phyloP scores from a whole-genome alignment of 345 rosid species.

The Aegle marmelos region DNA sequence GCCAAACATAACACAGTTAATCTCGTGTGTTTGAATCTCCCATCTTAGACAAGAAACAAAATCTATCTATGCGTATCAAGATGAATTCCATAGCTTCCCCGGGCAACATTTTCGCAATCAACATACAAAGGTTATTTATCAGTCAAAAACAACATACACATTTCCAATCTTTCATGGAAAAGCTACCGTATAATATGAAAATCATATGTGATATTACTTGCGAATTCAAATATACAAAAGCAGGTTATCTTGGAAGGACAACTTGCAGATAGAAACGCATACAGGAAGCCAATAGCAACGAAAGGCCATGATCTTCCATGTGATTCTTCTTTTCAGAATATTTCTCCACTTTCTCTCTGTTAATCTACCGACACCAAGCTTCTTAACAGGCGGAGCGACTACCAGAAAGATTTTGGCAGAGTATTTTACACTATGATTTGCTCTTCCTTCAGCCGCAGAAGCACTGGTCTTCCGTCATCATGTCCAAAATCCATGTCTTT shows the following conservation, averaged over 20 bases:
- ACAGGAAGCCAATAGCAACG: background rate
- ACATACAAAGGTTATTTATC: background rate
- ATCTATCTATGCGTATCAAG: background rate
- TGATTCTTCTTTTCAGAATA: background rate
- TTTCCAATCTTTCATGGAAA: background rate
- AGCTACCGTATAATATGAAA: background rate
- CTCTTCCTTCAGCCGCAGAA: constrained; percentile 72
- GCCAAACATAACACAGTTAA: background rate
- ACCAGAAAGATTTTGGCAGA: background rate
- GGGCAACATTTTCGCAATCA: background rate
- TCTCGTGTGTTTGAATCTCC: background rate
- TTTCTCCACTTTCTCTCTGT: constrained; percentile 8
- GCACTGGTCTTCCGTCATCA: constrained; percentile 52
- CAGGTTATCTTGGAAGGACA: constrained; percentile 4
- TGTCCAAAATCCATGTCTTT: constrained; percentile 46
- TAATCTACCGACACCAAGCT: constrained; percentile 9
- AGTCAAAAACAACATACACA: background rate
- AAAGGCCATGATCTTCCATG: background rate
- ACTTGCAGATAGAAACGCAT: constrained; percentile 1
- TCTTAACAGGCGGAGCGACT: background rate
- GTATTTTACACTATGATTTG: constrained; percentile 42
- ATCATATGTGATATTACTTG: constrained; percentile 21
- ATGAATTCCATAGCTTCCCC: background rate
- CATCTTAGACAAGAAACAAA: background rate
- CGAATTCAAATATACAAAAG: constrained; percentile 15